These are phyloP conservation scores for Theobroma grandiflorum DNA, from an alignment of 441 rosid species.

Conservation along the genomic window DNA sequence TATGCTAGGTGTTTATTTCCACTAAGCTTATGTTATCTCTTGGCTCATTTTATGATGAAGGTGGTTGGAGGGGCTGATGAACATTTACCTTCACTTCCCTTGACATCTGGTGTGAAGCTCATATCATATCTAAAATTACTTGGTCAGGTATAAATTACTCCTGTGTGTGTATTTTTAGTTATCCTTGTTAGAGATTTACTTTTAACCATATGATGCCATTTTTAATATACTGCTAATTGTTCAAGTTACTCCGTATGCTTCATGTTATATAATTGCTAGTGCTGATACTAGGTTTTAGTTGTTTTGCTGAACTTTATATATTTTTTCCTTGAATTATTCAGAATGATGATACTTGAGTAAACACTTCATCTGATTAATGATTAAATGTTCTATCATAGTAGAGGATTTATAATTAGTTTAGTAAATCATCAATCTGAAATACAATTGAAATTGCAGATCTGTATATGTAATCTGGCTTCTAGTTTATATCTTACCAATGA, in stretches of 20 bases:
- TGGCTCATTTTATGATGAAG: conserved; percentile 41
- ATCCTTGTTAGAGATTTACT: not conserved
- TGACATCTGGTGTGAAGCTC: conserved; percentile 52
- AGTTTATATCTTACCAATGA: conserved; percentile 21
- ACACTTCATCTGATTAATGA: not conserved
- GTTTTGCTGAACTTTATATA: not conserved
- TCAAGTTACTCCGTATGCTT: not conserved
- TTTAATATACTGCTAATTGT: not conserved
- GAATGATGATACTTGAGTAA: not conserved
- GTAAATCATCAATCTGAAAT: conserved; percentile 13
- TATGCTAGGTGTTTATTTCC: not conserved
- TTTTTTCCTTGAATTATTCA: not conserved
- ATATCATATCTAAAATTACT: conserved; percentile 57
- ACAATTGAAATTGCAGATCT: conserved; percentile 3
- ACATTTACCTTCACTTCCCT: conserved; percentile 67
- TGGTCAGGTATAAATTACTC: conserved; percentile 53
- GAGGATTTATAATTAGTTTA: not conserved
- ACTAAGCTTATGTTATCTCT: not conserved
- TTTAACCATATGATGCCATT: not conserved
- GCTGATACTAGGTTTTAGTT: not conserved
- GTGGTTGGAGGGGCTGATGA: conserved; percentile 76
- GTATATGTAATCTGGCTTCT: not conserved
- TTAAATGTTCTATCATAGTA: not conserved
- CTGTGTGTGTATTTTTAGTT: conserved; percentile 3
- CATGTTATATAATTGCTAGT: not conserved